Percentiles rank a stretch among this genome's conserved stretches.
Evolutionary conservation across 768 basidiomycete species (phyloP).

Genomic region (Pisolithus albus): DNA sequence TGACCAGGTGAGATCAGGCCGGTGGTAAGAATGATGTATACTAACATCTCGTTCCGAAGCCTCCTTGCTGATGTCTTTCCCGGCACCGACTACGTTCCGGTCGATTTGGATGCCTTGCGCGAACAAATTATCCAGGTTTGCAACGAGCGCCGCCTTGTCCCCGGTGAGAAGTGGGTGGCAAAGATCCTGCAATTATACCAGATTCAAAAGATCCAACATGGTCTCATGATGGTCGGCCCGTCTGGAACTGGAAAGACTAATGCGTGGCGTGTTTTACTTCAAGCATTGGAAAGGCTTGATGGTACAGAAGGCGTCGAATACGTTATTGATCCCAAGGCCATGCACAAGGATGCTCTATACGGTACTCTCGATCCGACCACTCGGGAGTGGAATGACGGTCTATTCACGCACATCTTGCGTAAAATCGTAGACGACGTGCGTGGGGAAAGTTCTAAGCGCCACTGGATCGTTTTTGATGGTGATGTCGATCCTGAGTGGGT

Average conservation of each 20-base stretch:
- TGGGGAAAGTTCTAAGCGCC: slow-evolving; percentile 91
- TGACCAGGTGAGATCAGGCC: slow-evolving; percentile 63
- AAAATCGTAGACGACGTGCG: slow-evolving; percentile 99
- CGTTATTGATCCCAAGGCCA: slow-evolving; percentile 98
- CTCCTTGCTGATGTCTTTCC: slow-evolving; percentile 97
- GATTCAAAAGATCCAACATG: slow-evolving; percentile 99
- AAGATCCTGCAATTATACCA: slow-evolving; percentile 98
- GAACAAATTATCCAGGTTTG: slow-evolving; percentile 85
- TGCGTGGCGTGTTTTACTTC: slow-evolving; percentile 91
- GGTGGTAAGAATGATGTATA: background rate
- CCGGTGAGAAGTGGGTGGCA: slow-evolving; percentile 84
- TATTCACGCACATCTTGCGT: slow-evolving; percentile 95
- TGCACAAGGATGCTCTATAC: slow-evolving; percentile 97
- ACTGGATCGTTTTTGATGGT: slow-evolving; percentile 99
- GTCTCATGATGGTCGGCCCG: slow-evolving; percentile 99
- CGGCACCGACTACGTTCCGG: slow-evolving; percentile 84
- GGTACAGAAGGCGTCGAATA: slow-evolving; percentile 90
- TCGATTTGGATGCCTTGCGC: slow-evolving; percentile 81
- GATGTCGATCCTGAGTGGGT: slow-evolving; percentile 99
- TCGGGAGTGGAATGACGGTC: slow-evolving; percentile 97
- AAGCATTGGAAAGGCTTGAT: slow-evolving; percentile 85
- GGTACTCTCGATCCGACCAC: slow-evolving; percentile 96
- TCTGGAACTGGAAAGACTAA: slow-evolving; percentile 96
- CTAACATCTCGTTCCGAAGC: slow-evolving; percentile 33
- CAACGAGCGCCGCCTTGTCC: slow-evolving; percentile 73